Base-by-base conservation (phyloP, 2,329 filamentous ascomycete genomes). In the Diaporthe sp. region DNA sequence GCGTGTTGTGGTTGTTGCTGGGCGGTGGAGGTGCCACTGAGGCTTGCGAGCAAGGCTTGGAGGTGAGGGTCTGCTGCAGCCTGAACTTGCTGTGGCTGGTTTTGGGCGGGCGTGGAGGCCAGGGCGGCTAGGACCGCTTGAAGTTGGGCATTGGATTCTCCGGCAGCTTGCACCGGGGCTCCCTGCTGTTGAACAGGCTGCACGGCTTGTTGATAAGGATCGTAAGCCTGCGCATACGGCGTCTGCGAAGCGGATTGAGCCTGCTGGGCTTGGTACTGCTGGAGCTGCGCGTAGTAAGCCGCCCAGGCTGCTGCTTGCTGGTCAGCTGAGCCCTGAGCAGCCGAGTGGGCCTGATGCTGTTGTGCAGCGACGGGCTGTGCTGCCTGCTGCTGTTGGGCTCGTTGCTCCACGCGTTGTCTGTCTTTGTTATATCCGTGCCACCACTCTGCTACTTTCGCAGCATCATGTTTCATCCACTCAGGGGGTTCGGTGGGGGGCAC, bases 401-500 rank as follows among this genome's bases (percentile, higher is more conserved):
- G 63, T 30, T 77, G 72, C 51, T 73, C 77, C 19, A 70, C 66
- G 17, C 76, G 77, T 70, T 77, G 75, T 47, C 81, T 80, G 61
- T 85, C 83, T 56, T 80, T 80, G 47, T 81, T 79, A 75, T 85
- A 87, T 0, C 88, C 88, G 15, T 85, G 80, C 82, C 86, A 87
- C 89, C 89, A 92, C 75, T 89, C 86, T 13, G 85, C 85, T 0
- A 86, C 82, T 75, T 85, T 85, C 42, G 86, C 86, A 3, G 85
- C 80, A 42, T 88, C 84, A 30, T 85, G 81, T 13, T 81, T 81
- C 76, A 91, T 84, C 85, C 88, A 90, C 25, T 85, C 84, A 1
- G 90, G 89, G 4, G 90, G 87, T 56, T 88, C 84, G 1, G 79
- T 86, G 2, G 89, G 81, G 19, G 88, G 89, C 75, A 84, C 89